Evolutionary conservation across 305 asterid genomes (phyloP).

Genomic region (Fraxinus sp.): DNA sequence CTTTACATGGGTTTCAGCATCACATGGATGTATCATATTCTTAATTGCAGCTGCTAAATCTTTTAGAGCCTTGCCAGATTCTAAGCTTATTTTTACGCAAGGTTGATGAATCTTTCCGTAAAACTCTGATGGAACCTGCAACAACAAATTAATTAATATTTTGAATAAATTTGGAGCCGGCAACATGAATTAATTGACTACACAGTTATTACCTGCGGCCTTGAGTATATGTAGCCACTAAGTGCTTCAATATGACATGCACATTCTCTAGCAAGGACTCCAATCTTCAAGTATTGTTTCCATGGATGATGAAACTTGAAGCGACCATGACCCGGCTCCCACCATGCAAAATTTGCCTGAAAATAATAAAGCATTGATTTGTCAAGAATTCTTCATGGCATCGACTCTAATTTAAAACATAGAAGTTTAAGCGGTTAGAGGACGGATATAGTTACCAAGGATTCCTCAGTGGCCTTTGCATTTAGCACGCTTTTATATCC

Average conservation of each 20-base stretch:
- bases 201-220: conserved; percentile 24
- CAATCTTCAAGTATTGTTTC: conserved; percentile 68
- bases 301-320: conserved; percentile 68
- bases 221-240: conserved; percentile 28
- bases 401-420: neutral
- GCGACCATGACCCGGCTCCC: conserved; percentile 77
- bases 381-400: neutral
- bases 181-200: neutral
- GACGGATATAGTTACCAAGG: conserved; percentile 44
- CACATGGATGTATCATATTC: conserved; percentile 33
- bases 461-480: conserved; percentile 63
- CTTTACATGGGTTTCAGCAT: conserved; percentile 25
- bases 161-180: neutral
- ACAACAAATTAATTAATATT: neutral
- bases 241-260: conserved; percentile 70
- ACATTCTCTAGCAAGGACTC: conserved; percentile 57
- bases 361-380: neutral
- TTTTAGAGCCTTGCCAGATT: conserved; percentile 43
- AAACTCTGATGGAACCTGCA: conserved; percentile 42
- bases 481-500: conserved; percentile 51
- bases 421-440: neutral
- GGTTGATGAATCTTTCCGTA: conserved; percentile 29
- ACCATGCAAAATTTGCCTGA: conserved; percentile 83
- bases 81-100: conserved; percentile 48
- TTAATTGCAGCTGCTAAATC: conserved; percentile 47